Percentiles rank a stretch among this genome's conserved stretches.
Evolutionary conservation across 1,284 basidiomycete species (phyloP).

Genomic region (Austroboletus rostrupii): DNA sequence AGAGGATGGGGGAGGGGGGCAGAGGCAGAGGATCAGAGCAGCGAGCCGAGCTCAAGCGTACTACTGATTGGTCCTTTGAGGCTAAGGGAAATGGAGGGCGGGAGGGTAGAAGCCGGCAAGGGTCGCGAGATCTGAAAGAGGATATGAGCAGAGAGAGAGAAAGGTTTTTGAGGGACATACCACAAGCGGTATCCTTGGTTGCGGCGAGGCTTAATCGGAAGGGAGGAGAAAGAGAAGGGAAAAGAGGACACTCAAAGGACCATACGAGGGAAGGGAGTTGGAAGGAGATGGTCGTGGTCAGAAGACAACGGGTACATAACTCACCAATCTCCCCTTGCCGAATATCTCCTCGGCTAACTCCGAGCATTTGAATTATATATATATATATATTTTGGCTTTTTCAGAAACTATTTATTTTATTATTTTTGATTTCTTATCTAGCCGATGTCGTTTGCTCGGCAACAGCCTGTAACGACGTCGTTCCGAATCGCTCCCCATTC

Average conservation of each 20-base stretch:
- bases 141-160: background rate
- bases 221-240: constrained; percentile 32
- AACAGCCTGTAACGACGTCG: constrained; percentile 12
- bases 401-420: background rate
- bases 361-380: constrained; percentile 10
- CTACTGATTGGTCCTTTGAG: constrained; percentile 32
- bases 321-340: constrained; percentile 10
- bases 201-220: constrained; percentile 49
- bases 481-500: constrained; percentile 11
- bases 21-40: constrained; percentile 34
- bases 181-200: constrained; percentile 78
- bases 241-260: constrained; percentile 38
- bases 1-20: constrained; percentile 8
- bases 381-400: constrained; percentile 1
- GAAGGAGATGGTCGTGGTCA: constrained; percentile 24
- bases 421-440: constrained; percentile 25
- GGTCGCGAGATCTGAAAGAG: constrained; percentile 84
- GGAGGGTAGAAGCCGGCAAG: constrained; percentile 75
- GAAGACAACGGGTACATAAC: constrained; percentile 31
- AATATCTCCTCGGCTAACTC: constrained; percentile 26
- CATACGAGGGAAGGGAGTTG: constrained; percentile 28
- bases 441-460: constrained; percentile 21
- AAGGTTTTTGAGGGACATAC: constrained; percentile 31
- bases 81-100: constrained; percentile 32
- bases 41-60: constrained; percentile 75